phyloP scores from a whole-genome alignment of 2,329 filamentous ascomycete species.

The Clonostachys chloroleuca region DNA sequence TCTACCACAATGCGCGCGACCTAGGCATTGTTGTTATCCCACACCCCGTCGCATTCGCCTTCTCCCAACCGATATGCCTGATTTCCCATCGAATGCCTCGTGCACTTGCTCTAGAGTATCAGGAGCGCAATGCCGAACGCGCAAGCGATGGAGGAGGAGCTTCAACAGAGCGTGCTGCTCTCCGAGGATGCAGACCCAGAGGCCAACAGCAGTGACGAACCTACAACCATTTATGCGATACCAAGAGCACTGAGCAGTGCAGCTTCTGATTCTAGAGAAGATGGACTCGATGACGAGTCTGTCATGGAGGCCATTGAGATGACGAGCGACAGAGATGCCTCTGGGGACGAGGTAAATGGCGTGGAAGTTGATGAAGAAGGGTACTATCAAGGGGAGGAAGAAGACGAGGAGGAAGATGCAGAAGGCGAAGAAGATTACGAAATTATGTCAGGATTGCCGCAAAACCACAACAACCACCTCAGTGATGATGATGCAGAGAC shows the following conservation, averaged over 20 bases:
- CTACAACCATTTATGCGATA: neutral
- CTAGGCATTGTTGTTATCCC: neutral
- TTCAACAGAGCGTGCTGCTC: slow-evolving; percentile 49
- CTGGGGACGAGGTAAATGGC: slow-evolving; percentile 26
- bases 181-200: slow-evolving; percentile 40
- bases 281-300: slow-evolving; percentile 7
- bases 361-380: slow-evolving; percentile 25
- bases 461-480: slow-evolving; percentile 1
- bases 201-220: neutral
- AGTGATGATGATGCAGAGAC: slow-evolving; percentile 13
- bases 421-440: slow-evolving; percentile 16
- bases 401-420: slow-evolving; percentile 21
- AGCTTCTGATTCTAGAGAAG: slow-evolving; percentile 5
- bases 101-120: slow-evolving; percentile 12
- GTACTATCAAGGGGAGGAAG: slow-evolving; percentile 23
- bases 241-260: neutral
- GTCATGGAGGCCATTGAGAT: slow-evolving; percentile 21
- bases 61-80: slow-evolving; percentile 20
- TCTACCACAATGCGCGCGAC: neutral
- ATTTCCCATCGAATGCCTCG: neutral
- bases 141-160: slow-evolving; percentile 52
- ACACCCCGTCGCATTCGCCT: slow-evolving; percentile 10
- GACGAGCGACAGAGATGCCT: slow-evolving; percentile 33
- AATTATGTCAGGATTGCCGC: neutral
- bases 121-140: slow-evolving; percentile 40